phyloP scores from a whole-genome alignment of 805 yeast genomes.

The Jamesozyma piceae region DNA sequence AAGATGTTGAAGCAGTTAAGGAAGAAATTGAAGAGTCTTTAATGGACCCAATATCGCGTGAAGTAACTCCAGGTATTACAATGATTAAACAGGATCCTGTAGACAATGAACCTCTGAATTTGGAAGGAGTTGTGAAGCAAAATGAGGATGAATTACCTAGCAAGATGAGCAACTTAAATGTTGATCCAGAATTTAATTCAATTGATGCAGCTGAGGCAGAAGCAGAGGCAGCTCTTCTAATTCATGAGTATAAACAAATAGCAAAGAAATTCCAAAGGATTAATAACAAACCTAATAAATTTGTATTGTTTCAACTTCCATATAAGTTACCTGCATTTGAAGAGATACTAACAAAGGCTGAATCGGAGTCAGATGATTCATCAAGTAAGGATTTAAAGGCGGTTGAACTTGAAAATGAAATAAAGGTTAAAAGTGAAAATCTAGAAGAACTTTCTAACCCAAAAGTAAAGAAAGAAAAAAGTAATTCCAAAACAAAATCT shows the following conservation, averaged over 20 bases:
- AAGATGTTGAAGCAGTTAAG: constrained; percentile 31
- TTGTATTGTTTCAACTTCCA: constrained; percentile 34
- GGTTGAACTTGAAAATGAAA: constrained; percentile 8
- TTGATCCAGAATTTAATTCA: constrained; percentile 24
- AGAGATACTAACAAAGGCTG: constrained; percentile 9
- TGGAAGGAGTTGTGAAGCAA: constrained; percentile 12
- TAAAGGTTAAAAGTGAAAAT: not conserved
- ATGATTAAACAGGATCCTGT: constrained; percentile 15
- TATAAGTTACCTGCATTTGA: constrained; percentile 31
- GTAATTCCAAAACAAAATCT: constrained; percentile 2
- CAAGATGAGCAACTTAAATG: constrained; percentile 22
- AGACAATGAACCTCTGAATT: constrained; percentile 8
- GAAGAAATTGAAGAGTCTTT: constrained; percentile 24
- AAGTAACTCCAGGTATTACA: constrained; percentile 20
- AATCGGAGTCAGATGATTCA: constrained; percentile 2
- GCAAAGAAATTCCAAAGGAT: constrained; percentile 20
- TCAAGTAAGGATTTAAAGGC: not conserved
- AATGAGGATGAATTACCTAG: constrained; percentile 23
- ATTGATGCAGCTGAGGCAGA: constrained; percentile 29
- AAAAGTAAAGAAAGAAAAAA: constrained; percentile 1
- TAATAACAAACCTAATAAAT: constrained; percentile 29
- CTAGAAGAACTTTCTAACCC: not conserved
- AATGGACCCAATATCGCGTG: constrained; percentile 19
- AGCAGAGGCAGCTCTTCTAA: constrained; percentile 30
- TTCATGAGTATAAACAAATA: constrained; percentile 35